Conservation (phyloP, 208 protist genomes). For the Acanthamoeba royreba region DNA sequence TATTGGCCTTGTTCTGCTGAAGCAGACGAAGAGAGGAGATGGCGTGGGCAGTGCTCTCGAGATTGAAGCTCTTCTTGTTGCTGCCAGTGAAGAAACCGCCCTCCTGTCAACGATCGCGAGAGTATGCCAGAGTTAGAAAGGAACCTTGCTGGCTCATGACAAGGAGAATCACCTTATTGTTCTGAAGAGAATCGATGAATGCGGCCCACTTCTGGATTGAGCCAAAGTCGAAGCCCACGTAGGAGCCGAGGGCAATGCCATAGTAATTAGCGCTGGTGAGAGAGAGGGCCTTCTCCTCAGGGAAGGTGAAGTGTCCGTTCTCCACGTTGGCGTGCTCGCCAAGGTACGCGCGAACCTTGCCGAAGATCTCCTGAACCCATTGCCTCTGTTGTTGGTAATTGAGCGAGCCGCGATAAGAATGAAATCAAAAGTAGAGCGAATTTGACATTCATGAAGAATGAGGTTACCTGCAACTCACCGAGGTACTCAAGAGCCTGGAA, state of each 20-base stretch:
- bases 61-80: not conserved
- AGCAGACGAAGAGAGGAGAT: conserved; percentile 7
- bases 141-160: too few relatives aligned
- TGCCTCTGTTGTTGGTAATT: not conserved
- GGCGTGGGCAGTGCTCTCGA: conserved; percentile 26
- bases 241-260: conserved; percentile 9
- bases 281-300: not conserved
- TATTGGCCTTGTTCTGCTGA: conserved; percentile 1
- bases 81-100: not conserved
- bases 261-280: conserved; percentile 34
- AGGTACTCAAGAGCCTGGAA: conserved; percentile 33
- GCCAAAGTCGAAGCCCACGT: conserved; percentile 26
- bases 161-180: not conserved
- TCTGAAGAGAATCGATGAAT: not conserved
- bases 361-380: conserved; percentile 36
- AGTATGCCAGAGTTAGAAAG: not conserved
- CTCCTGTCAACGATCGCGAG: not conserved
- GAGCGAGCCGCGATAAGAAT: not conserved
- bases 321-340: not conserved
- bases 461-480: conserved; percentile 30
- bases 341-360: not conserved
- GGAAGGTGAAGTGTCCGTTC: not conserved
- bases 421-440: too few relatives aligned
- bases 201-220: not conserved
- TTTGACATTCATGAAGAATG: too few relatives aligned